Conservation (phyloP, 805 yeast genomes). For the Wickerhamomyces subpelliculosus region DNA sequence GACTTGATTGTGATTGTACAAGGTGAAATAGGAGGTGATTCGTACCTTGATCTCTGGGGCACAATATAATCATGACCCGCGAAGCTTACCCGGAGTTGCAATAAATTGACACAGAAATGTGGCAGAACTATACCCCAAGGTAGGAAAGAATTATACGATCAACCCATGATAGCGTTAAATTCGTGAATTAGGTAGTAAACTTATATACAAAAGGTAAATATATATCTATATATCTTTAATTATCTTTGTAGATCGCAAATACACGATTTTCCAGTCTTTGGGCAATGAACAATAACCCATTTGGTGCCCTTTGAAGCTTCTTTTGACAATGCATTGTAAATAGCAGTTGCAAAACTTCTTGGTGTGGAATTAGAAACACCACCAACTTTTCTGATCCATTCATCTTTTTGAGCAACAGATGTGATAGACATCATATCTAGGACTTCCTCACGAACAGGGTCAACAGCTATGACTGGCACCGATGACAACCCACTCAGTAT, state of each 20-base stretch:
- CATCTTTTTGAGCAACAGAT: constrained; percentile 69
- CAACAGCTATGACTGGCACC: constrained; percentile 75
- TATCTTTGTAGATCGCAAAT: constrained; percentile 60
- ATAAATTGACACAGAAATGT: no score
- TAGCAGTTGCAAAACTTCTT: constrained; percentile 68
- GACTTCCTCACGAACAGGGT: constrained; percentile 72
- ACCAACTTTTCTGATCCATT: constrained; percentile 73
- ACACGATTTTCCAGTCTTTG: constrained; percentile 68
- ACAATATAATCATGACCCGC: neutral
- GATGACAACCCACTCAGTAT: constrained; percentile 47
- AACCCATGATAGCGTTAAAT: neutral
- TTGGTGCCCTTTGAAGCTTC: constrained; percentile 67
- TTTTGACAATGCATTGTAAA: constrained; percentile 64
- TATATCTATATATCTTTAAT: constrained; percentile 1
- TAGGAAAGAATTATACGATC: neutral
- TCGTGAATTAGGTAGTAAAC: neutral
- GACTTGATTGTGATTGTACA: neutral
- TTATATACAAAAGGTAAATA: no score
- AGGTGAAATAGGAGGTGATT: neutral
- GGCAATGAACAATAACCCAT: constrained; percentile 72
- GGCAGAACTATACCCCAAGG: neutral
- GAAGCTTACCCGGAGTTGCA: no score
- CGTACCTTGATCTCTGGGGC: neutral
- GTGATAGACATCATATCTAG: constrained; percentile 77
- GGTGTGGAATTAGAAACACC: constrained; percentile 77